Evolutionary conservation across 140 eudicot species (phyloP).

Genomic region (Cichorium intybus): DNA sequence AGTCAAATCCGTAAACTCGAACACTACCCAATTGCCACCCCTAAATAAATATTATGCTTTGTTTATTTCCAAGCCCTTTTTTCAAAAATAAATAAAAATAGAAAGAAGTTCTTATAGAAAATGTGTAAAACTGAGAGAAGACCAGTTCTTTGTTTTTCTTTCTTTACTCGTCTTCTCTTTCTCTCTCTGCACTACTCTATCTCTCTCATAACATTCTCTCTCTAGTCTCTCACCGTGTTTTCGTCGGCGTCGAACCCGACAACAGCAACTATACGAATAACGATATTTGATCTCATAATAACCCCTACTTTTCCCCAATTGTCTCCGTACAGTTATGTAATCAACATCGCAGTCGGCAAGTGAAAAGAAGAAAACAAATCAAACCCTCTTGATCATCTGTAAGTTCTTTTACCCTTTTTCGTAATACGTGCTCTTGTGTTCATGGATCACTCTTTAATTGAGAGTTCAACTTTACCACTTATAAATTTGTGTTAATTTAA

Average conservation of each 20-base stretch:
- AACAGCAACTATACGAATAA: conserved; percentile 15
- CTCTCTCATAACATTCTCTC: conserved; percentile 17
- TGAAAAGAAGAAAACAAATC: background rate
- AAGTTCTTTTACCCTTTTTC: conserved; percentile 1
- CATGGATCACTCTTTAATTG: conserved; percentile 12
- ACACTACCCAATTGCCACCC: too few relatives aligned
- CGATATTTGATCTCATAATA: background rate
- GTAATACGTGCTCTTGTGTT: background rate
- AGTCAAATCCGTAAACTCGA: too few relatives aligned
- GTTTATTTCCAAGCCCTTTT: background rate
- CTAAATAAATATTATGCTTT: background rate
- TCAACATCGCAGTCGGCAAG: conserved; percentile 1
- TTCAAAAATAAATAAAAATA: background rate
- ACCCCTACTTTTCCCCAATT: conserved; percentile 3
- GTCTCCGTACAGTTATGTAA: background rate
- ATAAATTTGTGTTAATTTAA: background rate
- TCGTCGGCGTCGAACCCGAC: conserved; percentile 28
- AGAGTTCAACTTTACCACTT: background rate
- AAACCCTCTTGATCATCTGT: conserved; percentile 27
- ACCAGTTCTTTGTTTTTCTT: conserved; percentile 17
- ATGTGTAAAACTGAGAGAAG: conserved; percentile 16
- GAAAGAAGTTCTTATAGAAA: background rate
- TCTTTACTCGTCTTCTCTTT: conserved; percentile 23
- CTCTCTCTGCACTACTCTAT: background rate
- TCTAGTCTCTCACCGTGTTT: conserved; percentile 28